Evolutionary conservation across 768 basidiomycete species (phyloP).

Genomic region (Tephrocybe sp.): DNA sequence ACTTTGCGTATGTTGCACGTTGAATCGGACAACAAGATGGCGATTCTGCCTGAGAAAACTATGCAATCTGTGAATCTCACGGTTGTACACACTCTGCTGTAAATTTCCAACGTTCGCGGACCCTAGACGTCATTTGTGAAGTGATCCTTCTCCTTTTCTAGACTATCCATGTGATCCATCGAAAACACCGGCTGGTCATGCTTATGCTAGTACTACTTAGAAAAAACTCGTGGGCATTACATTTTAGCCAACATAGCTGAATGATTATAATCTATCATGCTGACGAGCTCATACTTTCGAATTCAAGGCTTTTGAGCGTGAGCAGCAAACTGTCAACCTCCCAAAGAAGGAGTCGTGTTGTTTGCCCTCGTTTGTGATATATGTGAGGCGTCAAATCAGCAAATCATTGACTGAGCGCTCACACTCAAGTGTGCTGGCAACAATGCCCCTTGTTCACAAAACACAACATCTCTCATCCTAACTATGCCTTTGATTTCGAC

Average conservation of each 20-base stretch:
- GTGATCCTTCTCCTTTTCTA: background rate
- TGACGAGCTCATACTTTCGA: too few species aligned
- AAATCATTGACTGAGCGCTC: background rate
- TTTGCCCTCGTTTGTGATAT: conserved; percentile 1
- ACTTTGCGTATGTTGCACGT: background rate
- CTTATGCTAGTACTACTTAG: too few species aligned
- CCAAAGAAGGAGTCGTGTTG: conserved; percentile 6
- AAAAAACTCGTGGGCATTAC: too few species aligned
- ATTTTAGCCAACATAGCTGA: too few species aligned
- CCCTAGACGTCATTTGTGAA: background rate
- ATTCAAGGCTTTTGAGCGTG: too few species aligned
- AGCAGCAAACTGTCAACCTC: too few species aligned
- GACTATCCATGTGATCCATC: background rate
- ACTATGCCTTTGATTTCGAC: background rate
- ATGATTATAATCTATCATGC: too few species aligned
- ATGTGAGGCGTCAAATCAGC: too few species aligned
- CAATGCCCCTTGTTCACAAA: conserved; percentile 1
- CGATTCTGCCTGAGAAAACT: conserved; percentile 11
- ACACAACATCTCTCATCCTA: background rate
- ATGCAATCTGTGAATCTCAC: conserved; percentile 8
- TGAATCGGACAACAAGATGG: background rate
- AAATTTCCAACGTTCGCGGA: conserved; percentile 8
- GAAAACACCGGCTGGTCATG: too few species aligned
- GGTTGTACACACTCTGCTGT: conserved; percentile 5
- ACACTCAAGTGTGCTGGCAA: background rate